A percentile compares a stretch with the other conserved stretches of the same genome.
Evolutionary conservation across 2,329 filamentous ascomycete genomes (phyloP).

Genomic region (Sclerotinia spermophila): DNA sequence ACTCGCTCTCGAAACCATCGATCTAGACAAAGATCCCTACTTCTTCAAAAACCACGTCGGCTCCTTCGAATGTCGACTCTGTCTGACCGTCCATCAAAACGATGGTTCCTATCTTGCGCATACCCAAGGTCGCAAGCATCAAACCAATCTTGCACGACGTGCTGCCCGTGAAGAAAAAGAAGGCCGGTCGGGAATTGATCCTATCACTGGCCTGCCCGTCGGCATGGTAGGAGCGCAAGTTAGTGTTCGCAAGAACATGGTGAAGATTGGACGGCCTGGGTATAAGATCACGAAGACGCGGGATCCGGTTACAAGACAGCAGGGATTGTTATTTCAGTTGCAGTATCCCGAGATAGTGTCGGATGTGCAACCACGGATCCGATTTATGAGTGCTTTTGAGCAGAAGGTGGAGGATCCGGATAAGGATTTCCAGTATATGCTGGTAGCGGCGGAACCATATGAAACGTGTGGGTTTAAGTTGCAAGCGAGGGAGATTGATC

Average conservation of each 20-base stretch:
- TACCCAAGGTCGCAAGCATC: constrained; percentile 97
- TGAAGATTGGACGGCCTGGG: constrained; percentile 93
- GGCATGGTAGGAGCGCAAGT: constrained; percentile 66
- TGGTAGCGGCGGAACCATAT: constrained; percentile 95
- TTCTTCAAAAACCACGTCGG: constrained; percentile 99
- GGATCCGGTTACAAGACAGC: constrained; percentile 82
- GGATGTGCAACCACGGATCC: constrained; percentile 74
- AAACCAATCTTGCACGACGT: constrained; percentile 93
- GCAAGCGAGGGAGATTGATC: constrained; percentile 87
- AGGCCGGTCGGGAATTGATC: constrained; percentile 64
- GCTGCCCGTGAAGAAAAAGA: constrained; percentile 95
- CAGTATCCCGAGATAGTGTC: constrained; percentile 87
- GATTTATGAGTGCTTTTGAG: constrained; percentile 97
- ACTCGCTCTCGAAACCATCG: constrained; percentile 96
- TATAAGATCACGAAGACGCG: constrained; percentile 98
- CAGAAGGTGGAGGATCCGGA: constrained; percentile 95
- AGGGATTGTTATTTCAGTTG: constrained; percentile 91
- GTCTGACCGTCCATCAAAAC: constrained; percentile 96
- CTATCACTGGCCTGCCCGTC: constrained; percentile 65
- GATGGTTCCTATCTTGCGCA: constrained; percentile 98
- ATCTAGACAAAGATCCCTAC: constrained; percentile 98
- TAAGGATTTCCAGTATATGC: constrained; percentile 88
- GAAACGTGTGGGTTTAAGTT: constrained; percentile 97
- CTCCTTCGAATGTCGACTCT: constrained; percentile 95
- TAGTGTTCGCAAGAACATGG: constrained; percentile 70